phyloP scores from a whole-genome alignment of 129 eudicot genomes.

The Flaveria trinervia region DNA sequence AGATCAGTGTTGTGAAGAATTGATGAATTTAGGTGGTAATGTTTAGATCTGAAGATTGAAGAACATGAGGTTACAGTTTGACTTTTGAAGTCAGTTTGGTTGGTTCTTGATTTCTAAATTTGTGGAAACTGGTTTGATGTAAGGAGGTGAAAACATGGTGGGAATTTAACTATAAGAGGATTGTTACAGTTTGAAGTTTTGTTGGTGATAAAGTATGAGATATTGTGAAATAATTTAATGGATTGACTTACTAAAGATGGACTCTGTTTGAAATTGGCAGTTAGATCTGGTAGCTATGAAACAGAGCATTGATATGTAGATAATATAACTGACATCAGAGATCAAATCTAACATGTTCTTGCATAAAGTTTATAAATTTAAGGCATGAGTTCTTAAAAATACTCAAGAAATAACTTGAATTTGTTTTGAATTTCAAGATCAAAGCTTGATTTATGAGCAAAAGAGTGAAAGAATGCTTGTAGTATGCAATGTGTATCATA shows the following conservation, averaged over 20 bases:
- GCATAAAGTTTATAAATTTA: slow-evolving; percentile 4
- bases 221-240: background rate
- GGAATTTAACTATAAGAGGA: no score
- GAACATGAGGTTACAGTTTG: slow-evolving; percentile 26
- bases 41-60: slow-evolving; percentile 22
- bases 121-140: background rate
- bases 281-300: background rate
- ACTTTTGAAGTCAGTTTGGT: slow-evolving; percentile 9
- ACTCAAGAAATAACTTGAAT: slow-evolving; percentile 18
- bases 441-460: slow-evolving; percentile 20
- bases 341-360: slow-evolving; percentile 25
- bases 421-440: slow-evolving; percentile 16
- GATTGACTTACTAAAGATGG: slow-evolving; percentile 21
- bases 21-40: background rate
- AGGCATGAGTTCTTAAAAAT: background rate
- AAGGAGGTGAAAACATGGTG: background rate
- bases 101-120: slow-evolving; percentile 1
- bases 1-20: background rate
- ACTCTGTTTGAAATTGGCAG: background rate
- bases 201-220: background rate
- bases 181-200: background rate
- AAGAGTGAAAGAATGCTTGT: background rate
- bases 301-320: slow-evolving; percentile 14
- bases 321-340: slow-evolving; percentile 26
- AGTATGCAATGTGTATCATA: no score